Base-by-base conservation (phyloP, 257 asterid species). In the Orobanche coerulescens region DNA sequence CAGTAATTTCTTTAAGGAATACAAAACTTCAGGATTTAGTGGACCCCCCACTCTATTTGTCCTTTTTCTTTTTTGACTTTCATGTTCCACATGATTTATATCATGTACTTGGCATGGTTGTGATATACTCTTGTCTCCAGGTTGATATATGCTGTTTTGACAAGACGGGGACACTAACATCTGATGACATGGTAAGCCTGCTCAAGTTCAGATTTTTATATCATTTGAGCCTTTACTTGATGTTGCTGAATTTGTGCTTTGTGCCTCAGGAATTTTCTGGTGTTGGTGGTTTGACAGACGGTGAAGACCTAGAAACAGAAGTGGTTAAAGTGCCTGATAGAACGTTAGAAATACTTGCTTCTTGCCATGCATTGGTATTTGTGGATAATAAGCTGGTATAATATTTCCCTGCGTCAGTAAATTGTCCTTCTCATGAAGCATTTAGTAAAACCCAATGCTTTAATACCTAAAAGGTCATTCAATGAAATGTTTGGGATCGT, bases 141-240 rank as follows among this genome's bases (percentile, higher is more conserved):
- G 98, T 93, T 79, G 98, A 93, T 79, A 84, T 93, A 60, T 93
- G 98, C 80, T 93, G 98, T 81, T 93, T 93, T 72, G 98, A 93
- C 67, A 93, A 93, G 76, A 93, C 98, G 5, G 98, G 98, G 66
- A 93, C 98, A 5, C 77, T 93, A 51, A 93, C 98, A 67, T 93
- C 98, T 53, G 97, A 93, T 84, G 97, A 93, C 87, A 93, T 93
- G 98, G 98, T 93, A 79, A 66, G 78, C 25, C 39, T 54, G 23
- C 70, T 68, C 24, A 46, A 43, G 73, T 24, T 57, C 40, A 30
- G 5, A 16, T 66, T 63, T 31, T 47, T 68, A 48, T 72, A 26
- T 61, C 67, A 62, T 65, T 60, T 56, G 64, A 37, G 61, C 66
- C 61, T 56, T 63, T 52, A 23, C 6, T 55, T 30, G 26, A 14